These are phyloP conservation scores for Populus trichocarpa DNA, from an alignment of 441 rosid genomes.

Conservation along the genomic window DNA sequence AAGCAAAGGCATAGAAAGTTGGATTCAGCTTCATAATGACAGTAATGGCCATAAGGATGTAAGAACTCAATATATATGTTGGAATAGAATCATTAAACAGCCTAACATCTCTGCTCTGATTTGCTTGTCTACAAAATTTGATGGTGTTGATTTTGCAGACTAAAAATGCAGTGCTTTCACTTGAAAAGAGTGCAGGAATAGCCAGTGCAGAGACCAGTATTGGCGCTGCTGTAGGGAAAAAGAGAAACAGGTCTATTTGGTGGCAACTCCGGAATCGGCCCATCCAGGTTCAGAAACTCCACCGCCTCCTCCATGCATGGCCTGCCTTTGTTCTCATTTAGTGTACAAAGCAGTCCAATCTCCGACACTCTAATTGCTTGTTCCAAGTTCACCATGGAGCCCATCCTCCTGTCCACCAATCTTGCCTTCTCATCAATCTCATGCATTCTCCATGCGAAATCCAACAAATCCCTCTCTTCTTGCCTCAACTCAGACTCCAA, in stretches of 20 bases:
- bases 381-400: constrained; percentile 34
- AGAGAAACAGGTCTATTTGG: constrained; percentile 31
- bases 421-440: constrained; percentile 34
- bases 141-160: neutral
- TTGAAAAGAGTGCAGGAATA: constrained; percentile 41
- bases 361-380: constrained; percentile 39
- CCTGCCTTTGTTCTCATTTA: constrained; percentile 42
- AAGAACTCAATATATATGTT: neutral
- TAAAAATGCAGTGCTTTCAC: constrained; percentile 18
- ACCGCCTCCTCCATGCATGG: constrained; percentile 38
- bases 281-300: constrained; percentile 26
- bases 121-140: neutral
- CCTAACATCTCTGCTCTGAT: neutral
- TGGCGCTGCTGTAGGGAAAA: constrained; percentile 44
- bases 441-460: constrained; percentile 46
- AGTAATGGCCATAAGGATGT: neutral
- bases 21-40: neutral
- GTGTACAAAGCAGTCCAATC: constrained; percentile 42
- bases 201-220: constrained; percentile 28
- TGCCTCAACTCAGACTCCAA: constrained; percentile 19
- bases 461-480: constrained; percentile 41
- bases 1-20: neutral
- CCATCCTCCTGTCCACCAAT: constrained; percentile 45
- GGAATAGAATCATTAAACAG: too few species aligned
- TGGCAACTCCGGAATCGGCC: constrained; percentile 34